Percentiles rank a stretch among this genome's conserved stretches.
phyloP scores from a whole-genome alignment of 306 rosid genomes.

The Senna tora region DNA sequence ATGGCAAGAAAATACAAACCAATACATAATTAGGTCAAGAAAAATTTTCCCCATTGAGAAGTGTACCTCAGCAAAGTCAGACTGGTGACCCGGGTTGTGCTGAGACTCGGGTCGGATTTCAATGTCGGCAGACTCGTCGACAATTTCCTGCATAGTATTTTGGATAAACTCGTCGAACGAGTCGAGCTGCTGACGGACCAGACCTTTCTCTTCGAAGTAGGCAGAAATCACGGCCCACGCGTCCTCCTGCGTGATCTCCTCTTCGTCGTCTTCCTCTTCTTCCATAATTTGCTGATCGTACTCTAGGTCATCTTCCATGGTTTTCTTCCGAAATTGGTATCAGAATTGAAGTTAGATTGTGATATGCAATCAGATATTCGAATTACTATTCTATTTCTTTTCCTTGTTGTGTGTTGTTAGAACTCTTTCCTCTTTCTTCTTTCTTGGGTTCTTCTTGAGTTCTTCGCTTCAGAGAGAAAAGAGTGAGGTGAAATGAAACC shows the following conservation, averaged over 20 bases:
- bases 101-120: slow-evolving; percentile 97
- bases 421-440: too few relatives aligned
- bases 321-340: background rate
- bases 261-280: slow-evolving; percentile 73
- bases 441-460: too few relatives aligned
- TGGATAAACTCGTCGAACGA: slow-evolving; percentile 97
- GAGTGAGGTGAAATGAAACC: too few relatives aligned
- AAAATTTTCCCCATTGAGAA: background rate
- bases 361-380: too few relatives aligned
- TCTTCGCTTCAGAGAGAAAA: too few relatives aligned
- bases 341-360: too few relatives aligned
- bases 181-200: slow-evolving; percentile 93
- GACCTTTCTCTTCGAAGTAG: slow-evolving; percentile 91
- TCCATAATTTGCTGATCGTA: slow-evolving; percentile 68
- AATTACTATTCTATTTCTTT: too few relatives aligned
- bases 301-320: slow-evolving; percentile 78
- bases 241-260: slow-evolving; percentile 92
- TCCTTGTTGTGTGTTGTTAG: too few relatives aligned
- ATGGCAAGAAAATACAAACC: background rate
- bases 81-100: slow-evolving; percentile 93
- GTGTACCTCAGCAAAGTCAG: slow-evolving; percentile 82
- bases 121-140: slow-evolving; percentile 88
- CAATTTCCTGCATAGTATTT: slow-evolving; percentile 97
- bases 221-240: slow-evolving; percentile 99
- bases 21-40: background rate